Evolutionary conservation across 2,329 filamentous ascomycete genomes (phyloP).

Genomic region (Pseudocercospora macadamiae): DNA sequence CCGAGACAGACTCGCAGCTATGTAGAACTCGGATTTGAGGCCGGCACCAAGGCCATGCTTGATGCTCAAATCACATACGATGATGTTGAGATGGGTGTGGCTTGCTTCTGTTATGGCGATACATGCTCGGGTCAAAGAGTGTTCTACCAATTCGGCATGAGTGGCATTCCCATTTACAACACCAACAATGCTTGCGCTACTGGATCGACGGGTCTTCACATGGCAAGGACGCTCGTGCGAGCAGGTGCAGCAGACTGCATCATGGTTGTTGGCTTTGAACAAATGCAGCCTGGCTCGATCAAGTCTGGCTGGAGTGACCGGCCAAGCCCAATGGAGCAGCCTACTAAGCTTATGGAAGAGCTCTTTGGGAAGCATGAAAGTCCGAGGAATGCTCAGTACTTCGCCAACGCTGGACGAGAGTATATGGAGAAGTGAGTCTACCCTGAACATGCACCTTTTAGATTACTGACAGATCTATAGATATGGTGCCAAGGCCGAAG

Average conservation of each 20-base stretch:
- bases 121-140: constrained; percentile 73
- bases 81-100: constrained; percentile 90
- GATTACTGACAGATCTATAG: constrained; percentile 8
- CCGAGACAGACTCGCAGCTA: constrained; percentile 92
- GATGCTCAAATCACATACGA: constrained; percentile 92
- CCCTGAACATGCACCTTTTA: not conserved
- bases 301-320: constrained; percentile 84
- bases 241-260: constrained; percentile 71
- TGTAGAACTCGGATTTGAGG: constrained; percentile 90
- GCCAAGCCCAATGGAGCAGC: constrained; percentile 80
- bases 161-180: constrained; percentile 92
- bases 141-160: constrained; percentile 99
- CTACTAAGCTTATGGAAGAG: constrained; percentile 59
- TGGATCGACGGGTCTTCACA: constrained; percentile 84
- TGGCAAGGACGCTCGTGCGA: constrained; percentile 80
- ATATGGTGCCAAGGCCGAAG: constrained; percentile 77
- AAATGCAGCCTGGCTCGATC: constrained; percentile 93
- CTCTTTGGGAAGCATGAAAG: constrained; percentile 28
- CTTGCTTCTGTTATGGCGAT: constrained; percentile 87
- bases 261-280: constrained; percentile 93
- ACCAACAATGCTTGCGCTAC: constrained; percentile 99
- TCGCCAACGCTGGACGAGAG: constrained; percentile 89
- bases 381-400: constrained; percentile 66
- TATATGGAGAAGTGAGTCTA: constrained; percentile 78
- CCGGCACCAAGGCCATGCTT: constrained; percentile 81